Conservation (phyloP, 495 filamentous ascomycete species). For the Aspergillus funiculosus region DNA sequence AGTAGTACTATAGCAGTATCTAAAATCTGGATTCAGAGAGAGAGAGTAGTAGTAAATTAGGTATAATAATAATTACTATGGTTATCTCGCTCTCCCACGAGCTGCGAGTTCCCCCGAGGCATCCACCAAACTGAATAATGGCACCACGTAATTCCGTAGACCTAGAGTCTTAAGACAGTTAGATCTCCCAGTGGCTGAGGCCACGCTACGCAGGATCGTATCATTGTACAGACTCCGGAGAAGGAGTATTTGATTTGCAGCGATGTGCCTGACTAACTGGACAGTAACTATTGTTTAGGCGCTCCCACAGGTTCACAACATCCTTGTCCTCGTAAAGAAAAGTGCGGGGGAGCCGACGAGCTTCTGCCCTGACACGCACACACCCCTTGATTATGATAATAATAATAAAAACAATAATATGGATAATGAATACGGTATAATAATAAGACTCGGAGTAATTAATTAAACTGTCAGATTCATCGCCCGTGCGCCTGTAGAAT, state of each 20-base stretch:
- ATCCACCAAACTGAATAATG: neutral
- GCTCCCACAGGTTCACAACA: conserved; percentile 15
- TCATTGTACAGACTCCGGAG: too few relatives aligned
- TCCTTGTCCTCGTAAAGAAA: conserved; percentile 12
- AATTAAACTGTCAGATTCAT: neutral
- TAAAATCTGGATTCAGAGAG: too few relatives aligned
- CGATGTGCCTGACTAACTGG: conserved; percentile 17
- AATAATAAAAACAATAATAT: too few relatives aligned
- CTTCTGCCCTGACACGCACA: conserved; percentile 6
- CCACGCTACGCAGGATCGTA: conserved; percentile 13
- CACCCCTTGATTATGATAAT: too few relatives aligned
- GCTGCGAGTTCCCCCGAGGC: neutral
- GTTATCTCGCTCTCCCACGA: conserved; percentile 4
- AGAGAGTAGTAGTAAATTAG: too few relatives aligned
- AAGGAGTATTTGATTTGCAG: conserved; percentile 13
- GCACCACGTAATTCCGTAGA: too few relatives aligned
- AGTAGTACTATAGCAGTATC: too few relatives aligned
- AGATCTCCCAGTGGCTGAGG: conserved; percentile 15
- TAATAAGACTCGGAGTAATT: neutral
- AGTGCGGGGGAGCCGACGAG: conserved; percentile 10
- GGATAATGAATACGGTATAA: too few relatives aligned
- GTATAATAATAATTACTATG: conserved; percentile 3
- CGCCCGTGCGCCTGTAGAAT: conserved; percentile 1
- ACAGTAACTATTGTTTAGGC: too few relatives aligned
- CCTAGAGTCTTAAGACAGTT: too few relatives aligned